Evolutionary conservation across 768 basidiomycete species (phyloP).

Genomic region (Boletus insuetus): DNA sequence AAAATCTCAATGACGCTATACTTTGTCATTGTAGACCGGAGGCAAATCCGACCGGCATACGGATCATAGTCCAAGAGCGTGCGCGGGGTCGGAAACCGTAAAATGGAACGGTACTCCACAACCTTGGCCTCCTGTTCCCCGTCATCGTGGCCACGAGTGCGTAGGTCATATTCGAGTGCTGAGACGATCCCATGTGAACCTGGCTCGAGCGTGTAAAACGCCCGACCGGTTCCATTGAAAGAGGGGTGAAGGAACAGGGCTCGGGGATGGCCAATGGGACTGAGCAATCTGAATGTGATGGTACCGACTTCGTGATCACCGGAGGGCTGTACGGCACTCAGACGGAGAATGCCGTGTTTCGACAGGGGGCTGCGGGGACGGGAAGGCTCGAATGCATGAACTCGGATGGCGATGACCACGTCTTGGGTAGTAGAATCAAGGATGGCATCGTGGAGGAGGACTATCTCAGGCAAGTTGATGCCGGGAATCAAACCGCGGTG

Average conservation of each 20-base stretch:
- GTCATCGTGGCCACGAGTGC: too few species aligned
- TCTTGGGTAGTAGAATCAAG: constrained; percentile 9
- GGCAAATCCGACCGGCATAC: too few species aligned
- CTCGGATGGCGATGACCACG: constrained; percentile 6
- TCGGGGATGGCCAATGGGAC: not conserved
- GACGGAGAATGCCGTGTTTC: constrained; percentile 9
- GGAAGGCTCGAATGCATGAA: not conserved
- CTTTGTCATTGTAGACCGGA: too few species aligned
- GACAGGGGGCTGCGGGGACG: not conserved
- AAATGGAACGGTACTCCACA: too few species aligned
- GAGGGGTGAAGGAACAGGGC: not conserved
- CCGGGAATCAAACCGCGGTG: constrained; percentile 9
- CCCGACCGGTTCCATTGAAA: constrained; percentile 13
- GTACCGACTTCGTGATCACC: not conserved
- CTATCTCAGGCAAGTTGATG: not conserved
- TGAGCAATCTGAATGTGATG: constrained; percentile 6
- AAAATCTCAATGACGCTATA: too few species aligned
- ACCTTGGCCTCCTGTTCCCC: too few species aligned
- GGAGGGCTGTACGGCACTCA: not conserved
- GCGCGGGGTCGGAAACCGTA: too few species aligned
- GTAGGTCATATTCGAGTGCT: constrained; percentile 9
- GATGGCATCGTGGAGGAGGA: constrained; percentile 14
- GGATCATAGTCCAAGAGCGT: too few species aligned
- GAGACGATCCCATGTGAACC: not conserved
- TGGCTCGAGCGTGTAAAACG: not conserved